Evolutionary conservation across 192 early-diverging fungal genomes (phyloP), one percentile per base, ranked within the genome.

Genomic region (Rhizophagus prolifer): DNA sequence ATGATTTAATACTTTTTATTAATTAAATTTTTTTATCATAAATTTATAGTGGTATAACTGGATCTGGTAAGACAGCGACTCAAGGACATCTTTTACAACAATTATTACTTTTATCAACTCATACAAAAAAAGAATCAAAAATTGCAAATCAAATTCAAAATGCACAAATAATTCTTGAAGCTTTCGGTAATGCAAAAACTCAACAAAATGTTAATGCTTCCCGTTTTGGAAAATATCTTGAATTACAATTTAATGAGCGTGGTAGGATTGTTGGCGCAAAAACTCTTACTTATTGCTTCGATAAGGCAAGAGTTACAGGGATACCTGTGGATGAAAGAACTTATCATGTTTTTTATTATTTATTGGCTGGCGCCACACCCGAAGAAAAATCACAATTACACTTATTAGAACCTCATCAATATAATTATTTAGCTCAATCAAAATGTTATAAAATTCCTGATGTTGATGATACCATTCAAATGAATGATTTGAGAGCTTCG

Each of bases 231-330:
- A 84, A 93, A 64, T 97, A 92, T 85, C 90, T 93, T 36, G 95
- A 97, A 83, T 86, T 95, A 77, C 96, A 99, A 80, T 99, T 94
- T 81, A 92, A 91, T 77, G 91, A 91, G 38, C 82, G 90, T 30
- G 95, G 96, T 38, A 89, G 91, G 28, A 86, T 99, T 73, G 81
- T 93, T 16, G 97, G 96, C 47, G 81, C 89, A 54, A 96, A 97
- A 81, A 77, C 90, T 19, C 79, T 95, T 10, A 87, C 91, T n/a
- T 93, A 85, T 75, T 80, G 88, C 16, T 84, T 93, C 26, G 92
- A 94, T 76, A 82, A 86, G 8, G 81, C 82, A 68, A 83, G 91
- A 44, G 82, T 94, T 4, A 89, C 88, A 16, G 74, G 86, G 26
- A 84, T 88, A 25, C 85, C 90, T 5, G 83, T 83, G 36, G 85